Evolutionary conservation across 495 filamentous ascomycete species (phyloP), one percentile per base, ranked within the genome.

Genomic region (Podospora anserina): DNA sequence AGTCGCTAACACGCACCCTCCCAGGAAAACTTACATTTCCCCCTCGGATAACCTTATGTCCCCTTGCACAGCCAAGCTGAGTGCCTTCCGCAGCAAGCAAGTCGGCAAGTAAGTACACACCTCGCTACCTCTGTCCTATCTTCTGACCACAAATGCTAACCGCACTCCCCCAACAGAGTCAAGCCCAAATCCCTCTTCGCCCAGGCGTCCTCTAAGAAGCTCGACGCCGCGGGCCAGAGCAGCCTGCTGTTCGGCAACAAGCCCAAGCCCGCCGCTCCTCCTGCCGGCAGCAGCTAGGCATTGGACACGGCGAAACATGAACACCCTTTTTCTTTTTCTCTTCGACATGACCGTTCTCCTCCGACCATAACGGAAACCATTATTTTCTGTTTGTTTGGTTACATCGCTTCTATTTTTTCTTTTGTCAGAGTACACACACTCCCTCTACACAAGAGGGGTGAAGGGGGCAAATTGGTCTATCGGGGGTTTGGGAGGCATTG

Each of bases 11-110:
- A 30, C 9, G 19, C 32, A 61, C 54, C 44, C 20, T 19, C 30
- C 7, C 30, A 82, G 88, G 65, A 86, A 88, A 73, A 80, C 85
- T 67, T 97, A 96, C 80, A 82, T 97, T 75, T 95, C 91, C n/a
- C 94, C 94, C 0, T 95, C 92, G 13, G 94, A 97, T 75, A 90
- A 88, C 76, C 92, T 97, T 80, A 90, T 96, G 90, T 93, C 90
- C 69, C 94, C 94, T 18, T 94, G 92, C 79, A 93, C 92, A n/a
- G 89, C 91, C 80, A 97, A 97, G 80, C 80, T 97, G 73, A 90
- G 83, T 64, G 89, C 91, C 60, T 87, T 94, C 76, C 92, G 93
- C 82, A 90, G 87, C 76, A 94, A 94, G 84, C 89, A 90, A 53
- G 90, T 91, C 72, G 78, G 79, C 71, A 91, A 90, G 87, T 89